Conservation (phyloP, 2,329 filamentous ascomycete genomes). For the Phoma herbarum region DNA sequence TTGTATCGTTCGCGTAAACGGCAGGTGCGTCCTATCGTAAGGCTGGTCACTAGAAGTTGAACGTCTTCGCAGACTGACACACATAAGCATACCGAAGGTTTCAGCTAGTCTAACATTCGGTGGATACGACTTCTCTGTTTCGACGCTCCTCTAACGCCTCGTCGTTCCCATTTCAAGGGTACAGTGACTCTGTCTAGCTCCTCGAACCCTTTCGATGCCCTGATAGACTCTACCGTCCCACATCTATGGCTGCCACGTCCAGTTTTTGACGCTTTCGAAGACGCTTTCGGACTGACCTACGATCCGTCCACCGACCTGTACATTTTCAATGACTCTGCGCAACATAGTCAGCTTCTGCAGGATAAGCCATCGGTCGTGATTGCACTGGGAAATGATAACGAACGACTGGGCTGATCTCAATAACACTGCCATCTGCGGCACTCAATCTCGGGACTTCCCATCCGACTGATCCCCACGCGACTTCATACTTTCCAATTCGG, state of each 20-base stretch:
- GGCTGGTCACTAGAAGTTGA: background rate
- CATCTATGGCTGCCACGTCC: conserved; percentile 49
- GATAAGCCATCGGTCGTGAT: conserved; percentile 39
- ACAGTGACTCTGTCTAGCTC: background rate
- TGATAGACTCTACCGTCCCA: conserved; percentile 45
- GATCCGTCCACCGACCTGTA: conserved; percentile 49
- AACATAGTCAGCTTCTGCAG: conserved; percentile 32
- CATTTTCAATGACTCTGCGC: conserved; percentile 37
- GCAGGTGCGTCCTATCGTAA: background rate
- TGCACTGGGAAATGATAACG: conserved; percentile 22
- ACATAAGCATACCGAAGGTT: background rate
- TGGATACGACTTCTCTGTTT: background rate
- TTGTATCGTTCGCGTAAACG: background rate
- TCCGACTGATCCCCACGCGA: conserved; percentile 66
- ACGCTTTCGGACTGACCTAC: conserved; percentile 47
- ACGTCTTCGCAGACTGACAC: background rate
- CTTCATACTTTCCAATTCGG: conserved; percentile 71
- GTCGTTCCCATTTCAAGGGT: background rate
- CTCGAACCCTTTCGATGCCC: background rate
- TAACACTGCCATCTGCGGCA: conserved; percentile 55
- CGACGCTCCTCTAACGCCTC: no score
- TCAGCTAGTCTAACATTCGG: background rate
- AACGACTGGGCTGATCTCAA: conserved; percentile 27
- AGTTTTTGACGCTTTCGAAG: conserved; percentile 49
- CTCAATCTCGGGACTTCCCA: conserved; percentile 57